Base-by-base conservation (phyloP, 805 yeast genomes). In the Kluyveromyces siamensis region DNA sequence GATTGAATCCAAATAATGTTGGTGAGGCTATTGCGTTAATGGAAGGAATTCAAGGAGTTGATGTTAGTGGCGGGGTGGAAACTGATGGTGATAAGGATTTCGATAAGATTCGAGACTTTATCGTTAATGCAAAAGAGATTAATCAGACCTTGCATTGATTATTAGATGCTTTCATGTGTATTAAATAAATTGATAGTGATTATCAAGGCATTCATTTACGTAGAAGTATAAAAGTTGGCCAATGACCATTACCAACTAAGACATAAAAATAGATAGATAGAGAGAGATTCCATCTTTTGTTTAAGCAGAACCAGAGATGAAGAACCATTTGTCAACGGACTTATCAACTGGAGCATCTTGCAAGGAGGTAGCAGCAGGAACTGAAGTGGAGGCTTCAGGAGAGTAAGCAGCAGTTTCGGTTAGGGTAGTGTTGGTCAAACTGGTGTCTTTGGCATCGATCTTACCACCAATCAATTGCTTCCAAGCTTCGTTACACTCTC, bases 321-420 rank as follows among this genome's bases (percentile, higher is more conserved):
- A 91, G 80, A 93, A 91, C 99, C 99, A 91, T 76, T 91, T 91
- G 80, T 91, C 98, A 68, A 91, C 75, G 49, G 96, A 87, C 73
- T 86, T 81, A 77, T 91, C 99, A 69, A 93, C 87, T 71, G 96
- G 95, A 55, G 95, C 96, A 67, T 90, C 89, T 55, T 90, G 78
- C 57, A 73, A 69, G 56, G 84, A 80, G 59, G 79, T 61, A 61
- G 87, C 95, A 50, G 78, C 76, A 59, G 96, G 95, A 50, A 87
- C 66, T 50, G 70, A 75, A 50, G 72, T 59, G 47, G 70, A 71
- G 48, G 70, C 68, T 48, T 75, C 56, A 48, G 77, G 74, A 41
- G 76, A 61, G 74, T 68, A 79, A 52, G 80, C 56, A 44, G 86
- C 70, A 53, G 88, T 67, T 50, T 73, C 68, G 49, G 73, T 42